phyloP scores from a whole-genome alignment of 306 rosid species.

The Ormosia emarginata region DNA sequence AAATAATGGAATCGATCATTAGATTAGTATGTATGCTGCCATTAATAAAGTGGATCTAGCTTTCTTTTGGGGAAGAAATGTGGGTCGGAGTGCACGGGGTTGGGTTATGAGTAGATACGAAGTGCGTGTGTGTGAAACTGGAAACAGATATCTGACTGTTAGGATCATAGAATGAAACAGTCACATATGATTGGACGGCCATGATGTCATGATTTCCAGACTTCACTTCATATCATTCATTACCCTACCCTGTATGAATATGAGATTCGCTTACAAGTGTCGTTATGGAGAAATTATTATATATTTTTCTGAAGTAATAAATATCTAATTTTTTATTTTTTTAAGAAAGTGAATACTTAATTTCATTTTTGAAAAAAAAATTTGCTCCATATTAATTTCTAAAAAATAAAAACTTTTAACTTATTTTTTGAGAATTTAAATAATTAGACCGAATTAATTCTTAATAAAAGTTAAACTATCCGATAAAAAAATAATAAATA shows the following conservation, averaged over 20 bases:
- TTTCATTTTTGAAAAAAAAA: too few species aligned
- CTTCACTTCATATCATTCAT: constrained; percentile 49
- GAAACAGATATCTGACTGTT: constrained; percentile 23
- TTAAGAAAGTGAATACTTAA: too few species aligned
- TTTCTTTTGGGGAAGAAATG: background rate
- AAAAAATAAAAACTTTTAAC: too few species aligned
- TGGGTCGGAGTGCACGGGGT: background rate
- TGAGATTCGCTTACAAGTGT: too few species aligned
- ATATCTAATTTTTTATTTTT: too few species aligned
- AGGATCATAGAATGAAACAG: constrained; percentile 38
- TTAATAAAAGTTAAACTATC: too few species aligned
- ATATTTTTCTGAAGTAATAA: too few species aligned
- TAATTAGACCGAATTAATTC: too few species aligned
- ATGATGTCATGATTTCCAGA: constrained; percentile 68
- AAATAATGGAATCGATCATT: constrained; percentile 12
- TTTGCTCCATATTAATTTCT: too few species aligned
- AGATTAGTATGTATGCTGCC: constrained; percentile 9
- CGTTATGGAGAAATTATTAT: too few species aligned
- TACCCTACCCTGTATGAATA: background rate
- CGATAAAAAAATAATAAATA: too few species aligned
- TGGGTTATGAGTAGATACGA: background rate
- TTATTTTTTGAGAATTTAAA: too few species aligned
- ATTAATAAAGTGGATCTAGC: constrained; percentile 20
- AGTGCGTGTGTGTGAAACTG: background rate
- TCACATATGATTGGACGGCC: constrained; percentile 79